Base-by-base conservation (phyloP, 352 stramenopile genomes). In the Peronospora tabacina region DNA sequence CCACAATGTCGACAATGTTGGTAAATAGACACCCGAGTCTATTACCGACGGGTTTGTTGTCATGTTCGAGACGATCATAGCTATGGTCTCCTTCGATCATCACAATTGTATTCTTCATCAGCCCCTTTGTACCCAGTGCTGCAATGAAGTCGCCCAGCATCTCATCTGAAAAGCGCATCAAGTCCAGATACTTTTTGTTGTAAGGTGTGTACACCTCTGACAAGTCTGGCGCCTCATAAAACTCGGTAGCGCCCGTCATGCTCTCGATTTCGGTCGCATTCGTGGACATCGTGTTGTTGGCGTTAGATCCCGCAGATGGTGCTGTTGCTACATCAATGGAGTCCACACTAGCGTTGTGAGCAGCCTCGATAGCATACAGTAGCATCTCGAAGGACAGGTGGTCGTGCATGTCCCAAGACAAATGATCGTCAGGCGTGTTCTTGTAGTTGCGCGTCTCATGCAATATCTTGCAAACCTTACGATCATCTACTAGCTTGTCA, bases 21-120 rank as follows among this genome's bases (percentile, higher is more conserved):
- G n/a, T n/a, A n/a, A n/a, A n/a, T 67, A 87, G 9, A 87, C 60
- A 3, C 66, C 69, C 5, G 76, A 87, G 44, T 83, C 73, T 2
- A 64, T 65, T 16, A 77, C 72, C 7, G 71, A 79, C 30, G 76
- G 76, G 42, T 87, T n/a, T 85, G 45, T 75, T 87, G 44, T 73
- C 71, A 48, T 87, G 75, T 53, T 87, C 75, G 15, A 87, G 55
- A 7, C 73, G 71, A 1, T 73, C 76, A 40, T 85, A 79, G 8
- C 76, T 71, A 44, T 87, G 76, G 38, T 87, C 76, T 3, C 76
- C 73, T 38, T 83, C 56, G 20, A 87, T 81, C 10, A 87, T 68
- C 30, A 87, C 71, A 32, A 87, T 68, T 30, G 76, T 87, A 55
- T 87, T 84, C 32, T 80, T 78, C 71, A 85, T 82, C 3, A 87